Conservation (phyloP, 2,329 filamentous ascomycete genomes). For the Epichloe scottii region DNA sequence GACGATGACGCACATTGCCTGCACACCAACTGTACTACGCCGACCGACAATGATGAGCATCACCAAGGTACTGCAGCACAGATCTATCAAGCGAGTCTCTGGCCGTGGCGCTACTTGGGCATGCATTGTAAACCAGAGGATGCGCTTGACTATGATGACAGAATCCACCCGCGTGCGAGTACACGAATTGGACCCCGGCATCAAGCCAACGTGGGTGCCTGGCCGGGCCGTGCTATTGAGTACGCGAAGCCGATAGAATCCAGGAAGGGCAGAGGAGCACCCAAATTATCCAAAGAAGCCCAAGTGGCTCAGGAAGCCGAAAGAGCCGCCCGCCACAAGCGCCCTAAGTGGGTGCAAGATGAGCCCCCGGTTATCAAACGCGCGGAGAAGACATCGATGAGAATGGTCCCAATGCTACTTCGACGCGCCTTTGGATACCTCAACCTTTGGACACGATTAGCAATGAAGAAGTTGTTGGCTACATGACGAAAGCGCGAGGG, state of each 20-base stretch:
- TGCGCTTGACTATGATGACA: conserved; percentile 90
- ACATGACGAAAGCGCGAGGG: conserved; percentile 57
- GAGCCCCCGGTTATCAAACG: conserved; percentile 76
- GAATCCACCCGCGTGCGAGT: conserved; percentile 91
- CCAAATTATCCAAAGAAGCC: conserved; percentile 68
- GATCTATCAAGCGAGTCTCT: conserved; percentile 82
- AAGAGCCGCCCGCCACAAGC: conserved; percentile 62
- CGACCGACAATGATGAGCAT: conserved; percentile 45
- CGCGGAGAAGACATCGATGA: conserved; percentile 68
- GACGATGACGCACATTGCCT: conserved; percentile 50
- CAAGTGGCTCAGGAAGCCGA: conserved; percentile 75
- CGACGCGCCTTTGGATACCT: conserved; percentile 68
- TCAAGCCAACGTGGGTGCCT: conserved; percentile 73
- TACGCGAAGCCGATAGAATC: conserved; percentile 80
- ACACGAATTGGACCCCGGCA: conserved; percentile 84
- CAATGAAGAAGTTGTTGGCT: conserved; percentile 56
- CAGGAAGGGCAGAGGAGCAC: conserved; percentile 73
- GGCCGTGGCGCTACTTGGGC: conserved; percentile 91
- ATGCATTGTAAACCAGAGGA: conserved; percentile 94
- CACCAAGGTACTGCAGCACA: conserved; percentile 66
- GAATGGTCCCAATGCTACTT: conserved; percentile 62
- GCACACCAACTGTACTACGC: conserved; percentile 51
- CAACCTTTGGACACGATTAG: conserved; percentile 39
- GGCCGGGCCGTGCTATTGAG: conserved; percentile 79
- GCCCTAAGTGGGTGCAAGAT: conserved; percentile 89